Evolutionary conservation across 1,284 basidiomycete species (phyloP).

Genomic region (Omphalotus olearius): DNA sequence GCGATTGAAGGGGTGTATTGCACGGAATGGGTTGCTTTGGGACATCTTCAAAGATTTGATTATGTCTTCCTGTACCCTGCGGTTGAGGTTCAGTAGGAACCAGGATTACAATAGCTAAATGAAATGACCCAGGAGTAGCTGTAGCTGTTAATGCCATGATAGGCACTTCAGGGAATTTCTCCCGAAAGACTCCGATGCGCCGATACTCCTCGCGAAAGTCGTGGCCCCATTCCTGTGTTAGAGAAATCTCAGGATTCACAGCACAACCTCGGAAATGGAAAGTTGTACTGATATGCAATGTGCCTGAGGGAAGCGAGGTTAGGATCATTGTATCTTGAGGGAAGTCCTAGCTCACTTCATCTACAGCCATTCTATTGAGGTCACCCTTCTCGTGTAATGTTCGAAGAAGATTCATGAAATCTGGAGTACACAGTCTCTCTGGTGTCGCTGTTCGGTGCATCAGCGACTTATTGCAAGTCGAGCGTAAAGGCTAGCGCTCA

Average conservation of each 20-base stretch:
- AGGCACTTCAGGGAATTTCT: constrained; percentile 65
- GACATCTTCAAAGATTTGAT: constrained; percentile 59
- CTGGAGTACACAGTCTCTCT: constrained; percentile 59
- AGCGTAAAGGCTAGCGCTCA: constrained; percentile 26
- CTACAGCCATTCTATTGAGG: constrained; percentile 71
- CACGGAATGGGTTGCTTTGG: constrained; percentile 50
- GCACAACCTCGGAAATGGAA: not conserved
- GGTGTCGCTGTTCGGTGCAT: constrained; percentile 52
- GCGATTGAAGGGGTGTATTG: constrained; percentile 78
- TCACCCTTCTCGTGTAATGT: constrained; percentile 48
- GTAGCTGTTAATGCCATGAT: constrained; percentile 85
- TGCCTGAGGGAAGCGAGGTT: constrained; percentile 39
- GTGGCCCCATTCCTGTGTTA: constrained; percentile 76
- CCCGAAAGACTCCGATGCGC: constrained; percentile 65
- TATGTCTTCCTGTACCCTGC: constrained; percentile 72
- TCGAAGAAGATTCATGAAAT: constrained; percentile 50
- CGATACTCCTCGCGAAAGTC: constrained; percentile 76
- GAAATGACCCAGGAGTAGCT: constrained; percentile 55
- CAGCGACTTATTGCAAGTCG: not conserved
- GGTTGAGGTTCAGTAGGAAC: constrained; percentile 2
- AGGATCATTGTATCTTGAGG: not conserved
- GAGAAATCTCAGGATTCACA: constrained; percentile 1
- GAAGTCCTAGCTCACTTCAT: constrained; percentile 53
- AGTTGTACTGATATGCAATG: constrained; percentile 77
- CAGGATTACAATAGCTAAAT: not conserved